Evolutionary conservation across 2,329 filamentous ascomycete genomes (phyloP), one percentile per base, ranked within the genome.

Genomic region (Aspergillus felis): DNA sequence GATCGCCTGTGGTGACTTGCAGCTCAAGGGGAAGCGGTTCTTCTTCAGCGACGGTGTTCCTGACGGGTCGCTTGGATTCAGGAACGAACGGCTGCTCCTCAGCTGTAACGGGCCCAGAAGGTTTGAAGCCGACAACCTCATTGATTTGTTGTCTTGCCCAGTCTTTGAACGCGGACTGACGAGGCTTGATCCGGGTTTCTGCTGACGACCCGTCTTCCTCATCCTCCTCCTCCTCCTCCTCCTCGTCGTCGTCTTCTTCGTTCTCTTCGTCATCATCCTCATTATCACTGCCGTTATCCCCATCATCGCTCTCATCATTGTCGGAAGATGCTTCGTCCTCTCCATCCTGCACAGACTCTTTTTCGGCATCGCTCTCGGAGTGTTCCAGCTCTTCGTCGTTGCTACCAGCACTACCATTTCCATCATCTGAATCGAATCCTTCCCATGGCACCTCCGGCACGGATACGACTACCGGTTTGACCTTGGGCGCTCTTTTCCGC

Each of bases 121-220:
- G 84, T 20, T 78, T 79, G 65, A 87, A 87, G 5, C 92, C 92
- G 32, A 95, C 79, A 4, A 90, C 88, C 66, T 93, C 84, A 66
- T 97, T 96, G 57, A 92, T 84, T 74, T 94, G 89, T 66, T 90
- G 86, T 29, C 87, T 86, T 22, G 94, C 94, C 94, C 94, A 99
- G 2, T 88, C 84, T 73, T 97, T 97, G 81, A 99, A 99, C 0
- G 91, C 91, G 1, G 85, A 88, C 46, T 75, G 70, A 55, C 77
- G 70, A 41, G 76, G 72, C 52, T 64, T 72, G 56, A 63, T 71
- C 58, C 59, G 64, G 25, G 53, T 53, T 25, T 56, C 54, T 17
- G 53, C 57, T 27, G 59, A 52, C 14, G 62, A 54, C 22, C 55
- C 61, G 8, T 64, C 59, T 4, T 67, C 63, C 3, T 65, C 65